Evolutionary conservation across 805 yeast species (phyloP).

Genomic region (Candida odintsovae): DNA sequence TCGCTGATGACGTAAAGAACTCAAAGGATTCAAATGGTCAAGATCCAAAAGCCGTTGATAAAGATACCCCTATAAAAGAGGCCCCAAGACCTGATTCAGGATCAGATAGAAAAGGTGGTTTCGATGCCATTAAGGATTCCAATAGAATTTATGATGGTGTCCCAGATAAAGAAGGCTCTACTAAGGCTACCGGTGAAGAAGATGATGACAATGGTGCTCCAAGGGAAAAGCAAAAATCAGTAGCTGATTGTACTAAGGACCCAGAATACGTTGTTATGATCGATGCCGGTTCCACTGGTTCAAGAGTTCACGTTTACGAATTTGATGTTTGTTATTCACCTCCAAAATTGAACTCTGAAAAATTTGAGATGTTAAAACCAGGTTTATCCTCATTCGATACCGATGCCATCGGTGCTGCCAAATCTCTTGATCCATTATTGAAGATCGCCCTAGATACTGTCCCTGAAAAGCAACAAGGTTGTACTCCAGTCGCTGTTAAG

Average conservation of each 20-base stretch:
- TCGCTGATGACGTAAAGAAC: constrained; percentile 17
- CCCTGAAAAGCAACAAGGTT: constrained; percentile 64
- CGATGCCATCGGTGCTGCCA: constrained; percentile 81
- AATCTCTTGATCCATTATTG: constrained; percentile 79
- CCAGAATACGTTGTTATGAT: constrained; percentile 83
- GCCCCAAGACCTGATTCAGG: constrained; percentile 24
- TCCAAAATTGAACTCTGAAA: constrained; percentile 74
- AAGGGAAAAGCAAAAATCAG: constrained; percentile 1
- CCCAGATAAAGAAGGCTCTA: constrained; percentile 19
- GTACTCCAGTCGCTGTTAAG: constrained; percentile 94
- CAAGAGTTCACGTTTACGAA: constrained; percentile 90
- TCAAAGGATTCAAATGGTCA: constrained; percentile 11
- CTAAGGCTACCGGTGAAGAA: constrained; percentile 9
- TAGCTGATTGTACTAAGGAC: constrained; percentile 32
- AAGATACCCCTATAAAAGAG: constrained; percentile 22
- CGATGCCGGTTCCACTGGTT: constrained; percentile 98
- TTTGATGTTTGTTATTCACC: constrained; percentile 84
- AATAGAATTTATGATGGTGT: constrained; percentile 24
- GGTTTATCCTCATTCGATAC: constrained; percentile 84
- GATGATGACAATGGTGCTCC: constrained; percentile 14
- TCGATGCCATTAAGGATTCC: constrained; percentile 23
- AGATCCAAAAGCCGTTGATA: constrained; percentile 22
- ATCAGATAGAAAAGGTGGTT: constrained; percentile 14
- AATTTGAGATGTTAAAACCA: constrained; percentile 84
- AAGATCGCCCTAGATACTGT: constrained; percentile 69